phyloP scores from a whole-genome alignment of 176 grass and related monocot species.

The Puccinellia tenuiflora region DNA sequence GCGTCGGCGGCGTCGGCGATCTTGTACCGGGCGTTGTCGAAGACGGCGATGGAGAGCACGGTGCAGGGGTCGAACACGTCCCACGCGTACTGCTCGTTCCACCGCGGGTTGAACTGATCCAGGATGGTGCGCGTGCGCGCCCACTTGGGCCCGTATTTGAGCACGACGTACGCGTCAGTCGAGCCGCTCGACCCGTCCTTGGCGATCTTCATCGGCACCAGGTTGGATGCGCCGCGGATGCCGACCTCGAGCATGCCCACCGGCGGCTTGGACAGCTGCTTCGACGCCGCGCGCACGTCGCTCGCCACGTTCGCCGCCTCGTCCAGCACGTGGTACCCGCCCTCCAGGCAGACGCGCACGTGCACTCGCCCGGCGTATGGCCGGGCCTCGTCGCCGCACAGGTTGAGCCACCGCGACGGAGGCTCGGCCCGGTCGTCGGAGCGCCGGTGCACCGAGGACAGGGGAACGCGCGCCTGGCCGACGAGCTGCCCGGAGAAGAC shows the following conservation, averaged over 20 bases:
- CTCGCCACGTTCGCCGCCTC: constrained; percentile 90
- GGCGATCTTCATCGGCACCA: constrained; percentile 90
- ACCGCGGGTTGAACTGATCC: constrained; percentile 94
- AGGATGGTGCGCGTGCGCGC: constrained; percentile 88
- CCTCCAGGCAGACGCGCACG: constrained; percentile 89
- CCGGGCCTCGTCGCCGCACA: constrained; percentile 62
- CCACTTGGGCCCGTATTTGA: constrained; percentile 98
- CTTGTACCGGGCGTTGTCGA: constrained; percentile 90
- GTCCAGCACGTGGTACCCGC: constrained; percentile 97
- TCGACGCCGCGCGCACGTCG: constrained; percentile 92
- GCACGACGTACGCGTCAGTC: constrained; percentile 88
- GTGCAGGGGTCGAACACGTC: constrained; percentile 99
- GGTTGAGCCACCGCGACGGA: constrained; percentile 89
- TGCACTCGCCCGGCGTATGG: constrained; percentile 90
- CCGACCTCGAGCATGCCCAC: constrained; percentile 89
- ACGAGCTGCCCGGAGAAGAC: constrained; percentile 47
- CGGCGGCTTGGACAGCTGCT: constrained; percentile 93
- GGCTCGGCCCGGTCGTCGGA: constrained; percentile 75
- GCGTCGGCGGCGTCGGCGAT: neutral
- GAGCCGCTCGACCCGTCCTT: constrained; percentile 75
- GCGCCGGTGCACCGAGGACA: constrained; percentile 69
- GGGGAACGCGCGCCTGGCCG: constrained; percentile 61
- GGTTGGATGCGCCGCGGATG: constrained; percentile 72
- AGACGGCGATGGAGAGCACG: constrained; percentile 90
- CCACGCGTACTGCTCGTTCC: constrained; percentile 99